Percentiles rank a stretch among this genome's conserved stretches.
phyloP scores from a whole-genome alignment of 2,329 filamentous ascomycete species.

The Diaporthe australafricana region DNA sequence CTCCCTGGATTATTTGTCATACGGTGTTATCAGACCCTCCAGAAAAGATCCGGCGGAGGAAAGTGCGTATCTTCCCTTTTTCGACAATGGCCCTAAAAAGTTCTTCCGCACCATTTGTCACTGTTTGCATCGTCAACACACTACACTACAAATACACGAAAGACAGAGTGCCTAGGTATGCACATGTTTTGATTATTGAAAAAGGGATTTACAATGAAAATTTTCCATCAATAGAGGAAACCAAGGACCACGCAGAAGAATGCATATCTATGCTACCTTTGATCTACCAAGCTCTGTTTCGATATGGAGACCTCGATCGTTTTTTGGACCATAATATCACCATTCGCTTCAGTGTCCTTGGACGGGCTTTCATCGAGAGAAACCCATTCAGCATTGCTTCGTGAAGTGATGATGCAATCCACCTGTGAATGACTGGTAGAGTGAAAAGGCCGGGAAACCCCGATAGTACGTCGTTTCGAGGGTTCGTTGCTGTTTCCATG shows the following conservation, averaged over 20 bases:
- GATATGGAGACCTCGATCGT: conserved; percentile 10
- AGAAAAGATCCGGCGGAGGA: no score
- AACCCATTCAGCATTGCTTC: conserved; percentile 9
- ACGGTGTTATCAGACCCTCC: no score
- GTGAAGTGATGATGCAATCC: conserved; percentile 18
- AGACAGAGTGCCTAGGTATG: no score
- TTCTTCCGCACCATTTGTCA: no score
- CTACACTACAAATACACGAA: no score
- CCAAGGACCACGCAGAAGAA: neutral
- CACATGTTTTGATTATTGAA: neutral
- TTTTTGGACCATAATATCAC: conserved; percentile 18
- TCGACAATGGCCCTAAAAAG: no score
- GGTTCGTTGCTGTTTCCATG: conserved; percentile 7
- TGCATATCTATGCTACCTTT: neutral
- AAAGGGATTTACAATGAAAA: neutral
- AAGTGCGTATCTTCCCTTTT: no score
- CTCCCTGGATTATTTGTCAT: no score
- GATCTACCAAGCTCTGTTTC: neutral
- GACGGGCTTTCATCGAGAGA: neutral
- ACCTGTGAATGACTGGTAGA: conserved; percentile 14
- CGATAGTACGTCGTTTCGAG: conserved; percentile 10
- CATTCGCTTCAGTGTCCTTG: neutral
- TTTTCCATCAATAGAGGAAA: neutral
- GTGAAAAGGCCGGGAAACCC: neutral
- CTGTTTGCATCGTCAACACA: no score